Percentiles rank a stretch among this genome's conserved stretches.
phyloP scores from a whole-genome alignment of 352 stramenopile genomes.

The Phytophthora chlamydospora region DNA sequence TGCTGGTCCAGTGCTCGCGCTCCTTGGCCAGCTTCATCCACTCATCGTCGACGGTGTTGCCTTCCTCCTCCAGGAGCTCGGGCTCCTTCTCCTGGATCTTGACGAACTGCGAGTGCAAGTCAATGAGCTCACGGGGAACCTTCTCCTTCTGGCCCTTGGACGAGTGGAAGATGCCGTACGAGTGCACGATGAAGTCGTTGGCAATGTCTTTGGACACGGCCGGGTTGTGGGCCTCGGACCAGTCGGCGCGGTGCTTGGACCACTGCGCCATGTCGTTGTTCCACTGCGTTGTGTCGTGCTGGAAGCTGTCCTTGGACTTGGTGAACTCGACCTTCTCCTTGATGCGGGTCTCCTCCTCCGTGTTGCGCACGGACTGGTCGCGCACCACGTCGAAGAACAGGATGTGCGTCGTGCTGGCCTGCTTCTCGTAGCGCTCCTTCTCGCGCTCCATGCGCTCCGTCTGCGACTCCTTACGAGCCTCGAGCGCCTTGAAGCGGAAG shows the following conservation, averaged over 20 bases:
- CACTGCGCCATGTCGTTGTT: conserved; percentile 90
- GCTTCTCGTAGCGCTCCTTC: conserved; percentile 82
- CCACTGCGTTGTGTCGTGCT: conserved; percentile 88
- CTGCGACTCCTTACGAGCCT: conserved; percentile 80
- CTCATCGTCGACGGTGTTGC: conserved; percentile 82
- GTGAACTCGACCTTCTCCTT: conserved; percentile 91
- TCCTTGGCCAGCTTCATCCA: conserved; percentile 92
- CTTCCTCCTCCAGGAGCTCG: conserved; percentile 78
- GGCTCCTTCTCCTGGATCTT: conserved; percentile 89
- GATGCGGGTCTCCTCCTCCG: conserved; percentile 79
- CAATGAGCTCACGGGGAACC: conserved; percentile 73
- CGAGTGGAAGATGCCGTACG: conserved; percentile 85
- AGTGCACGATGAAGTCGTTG: conserved; percentile 88
- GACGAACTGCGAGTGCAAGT: conserved; percentile 75
- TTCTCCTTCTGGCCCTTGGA: conserved; percentile 52
- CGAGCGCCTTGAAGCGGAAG: conserved; percentile 80
- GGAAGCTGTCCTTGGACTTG: conserved; percentile 89
- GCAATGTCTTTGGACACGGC: conserved; percentile 89
- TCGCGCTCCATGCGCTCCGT: conserved; percentile 83
- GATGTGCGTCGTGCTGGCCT: conserved; percentile 77
- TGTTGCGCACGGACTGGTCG: conserved; percentile 73
- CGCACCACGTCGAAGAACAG: conserved; percentile 86
- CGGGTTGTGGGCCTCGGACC: conserved; percentile 87
- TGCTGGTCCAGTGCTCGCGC: conserved; percentile 88
- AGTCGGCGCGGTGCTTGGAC: conserved; percentile 88